These are phyloP conservation scores for Musa beccarii DNA, from an alignment of 176 grass and related monocot genomes.

Conservation along the genomic window DNA sequence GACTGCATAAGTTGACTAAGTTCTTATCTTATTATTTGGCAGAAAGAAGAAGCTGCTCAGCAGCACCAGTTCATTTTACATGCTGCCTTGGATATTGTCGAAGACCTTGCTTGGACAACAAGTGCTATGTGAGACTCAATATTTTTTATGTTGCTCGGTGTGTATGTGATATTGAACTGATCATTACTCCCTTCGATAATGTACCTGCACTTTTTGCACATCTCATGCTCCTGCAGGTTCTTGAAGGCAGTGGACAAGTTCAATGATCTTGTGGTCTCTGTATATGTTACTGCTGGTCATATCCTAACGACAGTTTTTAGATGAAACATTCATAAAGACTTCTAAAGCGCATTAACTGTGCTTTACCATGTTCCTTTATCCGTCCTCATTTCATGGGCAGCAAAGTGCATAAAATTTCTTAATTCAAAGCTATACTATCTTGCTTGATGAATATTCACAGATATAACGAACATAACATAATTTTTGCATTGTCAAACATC, in stretches of 20 bases:
- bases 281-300: constrained; percentile 72
- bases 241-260: constrained; percentile 72
- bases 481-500: background rate
- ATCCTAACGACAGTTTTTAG: constrained; percentile 33
- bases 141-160: background rate
- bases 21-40: constrained; percentile 8
- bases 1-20: background rate
- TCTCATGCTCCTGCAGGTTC: constrained; percentile 46
- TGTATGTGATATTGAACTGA: background rate
- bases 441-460: background rate
- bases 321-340: background rate
- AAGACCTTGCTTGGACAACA: constrained; percentile 74
- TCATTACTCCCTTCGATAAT: constrained; percentile 6
- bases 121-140: constrained; percentile 19
- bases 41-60: constrained; percentile 84
- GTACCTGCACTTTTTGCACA: constrained; percentile 1
- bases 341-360: background rate
- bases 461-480: background rate
- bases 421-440: background rate
- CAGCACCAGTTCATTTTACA: constrained; percentile 92
- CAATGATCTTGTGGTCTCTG: constrained; percentile 54
- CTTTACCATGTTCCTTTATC: background rate
- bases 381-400: background rate
- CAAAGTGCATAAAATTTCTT: background rate
- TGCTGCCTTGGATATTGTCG: constrained; percentile 82